Base-by-base conservation (phyloP, 2,329 filamentous ascomycete genomes). In the Zasmidium citrigriseum region DNA sequence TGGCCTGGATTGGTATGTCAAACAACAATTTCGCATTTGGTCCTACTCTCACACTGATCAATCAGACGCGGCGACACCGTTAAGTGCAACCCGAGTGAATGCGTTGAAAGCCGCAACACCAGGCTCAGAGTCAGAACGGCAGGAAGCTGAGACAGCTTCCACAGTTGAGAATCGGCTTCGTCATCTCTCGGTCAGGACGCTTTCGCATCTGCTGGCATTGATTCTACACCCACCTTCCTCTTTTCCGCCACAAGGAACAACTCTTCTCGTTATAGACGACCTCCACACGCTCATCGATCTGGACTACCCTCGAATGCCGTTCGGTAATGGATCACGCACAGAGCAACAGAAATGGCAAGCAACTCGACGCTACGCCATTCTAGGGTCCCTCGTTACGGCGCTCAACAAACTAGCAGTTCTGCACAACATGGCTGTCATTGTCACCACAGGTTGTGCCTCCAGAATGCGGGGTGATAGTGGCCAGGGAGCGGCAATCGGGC, bases 1-100 rank as follows among this genome's bases (percentile, higher is more conserved):
- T 92, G 52, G 82, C 92, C 46, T 96, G 92, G 92, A 84, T 96
- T 78, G 91, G 91, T 93, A 75, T 68, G 85, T n/a, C n/a, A n/a
- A n/a, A n/a, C 83, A 64, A 23, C 16, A n/a, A 46, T n/a, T 22
- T 12, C 7, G 22, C 5, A 54, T n/a, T 20, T 2, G 21, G 14
- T 24, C 34, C 5, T n/a, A 24, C 12, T 9, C 20, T 12, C 24
- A 16, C 18, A 21, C 23, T 41, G 9, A 24, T 14, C 12, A 29
- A 2, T 2, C 29, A 53, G 59, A 64, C 20, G 61, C 60, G 47
- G 53, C 62, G 3, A 61, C 58, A 9, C 20, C 46, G n/a, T 27
- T 64, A 11, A 58, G 58, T 38, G 56, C 46, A 3, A 48, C 60
- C 2, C 54, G 52, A 49, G 20, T 61, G 23, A 48, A 52, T 12